Conservation (phyloP, 495 filamentous ascomycete genomes). For the Penicillium psychrofluorescens region DNA sequence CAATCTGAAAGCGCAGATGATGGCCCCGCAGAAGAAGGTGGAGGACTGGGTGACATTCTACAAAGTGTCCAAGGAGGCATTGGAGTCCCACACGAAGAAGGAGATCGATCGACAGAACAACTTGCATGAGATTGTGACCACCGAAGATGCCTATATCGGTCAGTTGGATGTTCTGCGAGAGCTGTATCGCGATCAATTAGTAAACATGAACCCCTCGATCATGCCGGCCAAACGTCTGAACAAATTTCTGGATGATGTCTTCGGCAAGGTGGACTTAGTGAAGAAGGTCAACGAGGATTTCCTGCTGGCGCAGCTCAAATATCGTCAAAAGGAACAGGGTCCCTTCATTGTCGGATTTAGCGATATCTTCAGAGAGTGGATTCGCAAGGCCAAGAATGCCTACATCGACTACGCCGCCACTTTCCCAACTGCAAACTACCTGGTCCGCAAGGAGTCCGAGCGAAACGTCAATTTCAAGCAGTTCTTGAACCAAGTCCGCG, state of each 20-base stretch:
- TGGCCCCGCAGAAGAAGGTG: slow-evolving; percentile 57
- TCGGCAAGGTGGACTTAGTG: slow-evolving; percentile 83
- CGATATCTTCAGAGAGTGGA: slow-evolving; percentile 98
- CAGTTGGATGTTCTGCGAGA: slow-evolving; percentile 76
- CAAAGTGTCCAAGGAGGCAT: slow-evolving; percentile 68
- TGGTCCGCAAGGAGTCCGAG: slow-evolving; percentile 77
- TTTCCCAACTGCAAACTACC: slow-evolving; percentile 75
- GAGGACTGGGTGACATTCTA: slow-evolving; percentile 93
- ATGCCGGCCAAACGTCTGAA: slow-evolving; percentile 65
- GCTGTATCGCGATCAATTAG: slow-evolving; percentile 80
- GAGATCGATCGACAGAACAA: slow-evolving; percentile 92
- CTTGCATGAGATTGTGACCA: slow-evolving; percentile 91
- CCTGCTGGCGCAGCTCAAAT: slow-evolving; percentile 92
- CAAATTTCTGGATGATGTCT: slow-evolving; percentile 77
- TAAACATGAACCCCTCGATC: slow-evolving; percentile 67
- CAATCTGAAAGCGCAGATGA: slow-evolving; percentile 65
- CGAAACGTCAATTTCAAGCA: slow-evolving; percentile 79
- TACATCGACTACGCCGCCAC: slow-evolving; percentile 91
- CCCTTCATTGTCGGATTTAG: slow-evolving; percentile 92
- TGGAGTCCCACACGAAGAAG: slow-evolving; percentile 65
- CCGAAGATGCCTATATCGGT: slow-evolving; percentile 84
- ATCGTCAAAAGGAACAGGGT: slow-evolving; percentile 93
- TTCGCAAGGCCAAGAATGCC: slow-evolving; percentile 79
- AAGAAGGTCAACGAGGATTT: slow-evolving; percentile 90
- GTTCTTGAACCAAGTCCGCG: slow-evolving; percentile 72